Percentiles rank a stretch among this genome's conserved stretches.
phyloP scores from a whole-genome alignment of 2,329 filamentous ascomycete species.

The Phialophora macrospora region DNA sequence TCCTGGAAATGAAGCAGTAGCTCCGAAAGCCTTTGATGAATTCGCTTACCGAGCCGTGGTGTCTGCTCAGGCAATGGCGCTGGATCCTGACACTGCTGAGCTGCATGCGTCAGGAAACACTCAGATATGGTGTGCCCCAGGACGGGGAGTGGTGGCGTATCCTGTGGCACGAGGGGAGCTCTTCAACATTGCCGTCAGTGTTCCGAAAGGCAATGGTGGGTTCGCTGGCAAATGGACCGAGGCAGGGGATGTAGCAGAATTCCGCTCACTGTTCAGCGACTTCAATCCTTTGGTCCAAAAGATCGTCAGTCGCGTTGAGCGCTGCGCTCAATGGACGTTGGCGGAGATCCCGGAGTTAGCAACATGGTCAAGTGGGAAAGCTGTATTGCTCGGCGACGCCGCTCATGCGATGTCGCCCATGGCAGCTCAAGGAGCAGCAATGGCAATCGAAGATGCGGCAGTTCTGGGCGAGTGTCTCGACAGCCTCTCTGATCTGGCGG shows the following conservation, averaged over 20 bases:
- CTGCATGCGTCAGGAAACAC: background rate
- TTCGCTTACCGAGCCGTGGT: background rate
- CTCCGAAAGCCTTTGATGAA: background rate
- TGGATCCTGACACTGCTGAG: background rate
- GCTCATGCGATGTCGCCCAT: slow-evolving; percentile 1
- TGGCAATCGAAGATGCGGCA: slow-evolving; percentile 1
- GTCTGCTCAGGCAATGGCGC: background rate
- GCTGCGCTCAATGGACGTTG: background rate
- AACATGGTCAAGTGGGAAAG: background rate
- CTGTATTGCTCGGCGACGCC: background rate
- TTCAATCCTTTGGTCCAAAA: background rate
- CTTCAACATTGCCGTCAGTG: background rate
- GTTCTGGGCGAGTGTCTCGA: background rate
- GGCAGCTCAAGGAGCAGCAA: slow-evolving; percentile 1
- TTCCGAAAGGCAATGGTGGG: background rate
- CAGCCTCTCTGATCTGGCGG: background rate
- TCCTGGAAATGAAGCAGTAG: background rate
- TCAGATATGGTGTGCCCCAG: background rate
- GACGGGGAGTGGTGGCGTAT: background rate
- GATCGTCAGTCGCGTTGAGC: background rate
- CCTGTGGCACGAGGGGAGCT: background rate
- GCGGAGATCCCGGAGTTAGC: background rate
- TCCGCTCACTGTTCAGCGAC: background rate
- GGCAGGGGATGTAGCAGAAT: background rate
- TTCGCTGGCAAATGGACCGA: background rate